A percentile compares a stretch with the other conserved stretches of the same genome.
phyloP scores from a whole-genome alignment of 2,329 filamentous ascomycete genomes.

The Ascochyta pisi region DNA sequence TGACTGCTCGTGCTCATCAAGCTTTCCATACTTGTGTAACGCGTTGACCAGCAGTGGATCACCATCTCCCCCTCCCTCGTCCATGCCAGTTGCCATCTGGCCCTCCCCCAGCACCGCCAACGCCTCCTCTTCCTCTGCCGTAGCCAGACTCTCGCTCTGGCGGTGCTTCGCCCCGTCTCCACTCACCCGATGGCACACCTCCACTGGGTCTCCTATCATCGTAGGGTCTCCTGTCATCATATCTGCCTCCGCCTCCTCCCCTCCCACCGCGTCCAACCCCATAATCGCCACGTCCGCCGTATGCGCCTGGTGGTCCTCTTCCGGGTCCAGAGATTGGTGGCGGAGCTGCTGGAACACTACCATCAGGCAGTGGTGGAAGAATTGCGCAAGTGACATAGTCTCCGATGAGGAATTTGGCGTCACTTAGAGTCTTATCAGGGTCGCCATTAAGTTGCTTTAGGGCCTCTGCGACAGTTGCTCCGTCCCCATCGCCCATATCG shows the following conservation, averaged over 20 bases:
- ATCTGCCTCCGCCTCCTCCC: conserved; percentile 33
- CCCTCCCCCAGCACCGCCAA: conserved; percentile 37
- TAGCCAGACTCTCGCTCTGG: conserved; percentile 56
- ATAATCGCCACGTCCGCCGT: conserved; percentile 43
- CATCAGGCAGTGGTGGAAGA: conserved; percentile 75
- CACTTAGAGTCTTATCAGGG: conserved; percentile 74
- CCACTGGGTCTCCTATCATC: conserved; percentile 50
- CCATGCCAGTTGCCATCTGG: conserved; percentile 38
- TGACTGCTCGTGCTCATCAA: neutral
- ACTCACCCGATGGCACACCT: conserved; percentile 65
- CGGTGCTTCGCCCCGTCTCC: conserved; percentile 69
- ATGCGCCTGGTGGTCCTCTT: conserved; percentile 39
- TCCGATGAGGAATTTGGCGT: conserved; percentile 83
- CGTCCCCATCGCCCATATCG: conserved; percentile 23
- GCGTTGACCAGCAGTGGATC: conserved; percentile 3
- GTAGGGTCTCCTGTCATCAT: conserved; percentile 31
- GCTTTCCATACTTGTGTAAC: neutral
- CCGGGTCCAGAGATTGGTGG: conserved; percentile 51
- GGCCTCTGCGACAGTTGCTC: conserved; percentile 33
- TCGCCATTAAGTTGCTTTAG: conserved; percentile 63
- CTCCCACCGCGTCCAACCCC: conserved; percentile 49
- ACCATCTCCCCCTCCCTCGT: conserved; percentile 45
- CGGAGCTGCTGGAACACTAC: conserved; percentile 71
- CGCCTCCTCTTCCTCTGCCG: conserved; percentile 45
- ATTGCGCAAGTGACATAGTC: conserved; percentile 88